Percentiles rank a stretch among this genome's conserved stretches.
These are phyloP conservation scores for Penicillium macrosclerotiorum DNA, from an alignment of 495 filamentous ascomycete genomes.

Conservation along the genomic window DNA sequence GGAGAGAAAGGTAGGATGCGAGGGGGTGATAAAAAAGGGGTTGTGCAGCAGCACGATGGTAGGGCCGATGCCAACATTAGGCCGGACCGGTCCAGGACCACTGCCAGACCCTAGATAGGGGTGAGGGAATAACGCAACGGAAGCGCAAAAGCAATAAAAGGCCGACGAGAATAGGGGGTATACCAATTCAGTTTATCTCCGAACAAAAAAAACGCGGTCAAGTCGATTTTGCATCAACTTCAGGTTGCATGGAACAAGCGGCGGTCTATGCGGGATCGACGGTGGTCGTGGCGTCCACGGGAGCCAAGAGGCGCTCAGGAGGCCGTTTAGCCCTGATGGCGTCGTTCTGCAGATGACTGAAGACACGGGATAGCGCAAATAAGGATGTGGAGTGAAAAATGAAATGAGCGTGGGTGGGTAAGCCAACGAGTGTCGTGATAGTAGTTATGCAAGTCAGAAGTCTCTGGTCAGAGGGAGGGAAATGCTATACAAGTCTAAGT, in stretches of 20 bases:
- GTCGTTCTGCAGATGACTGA: conserved; percentile 20
- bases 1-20: conserved; percentile 7
- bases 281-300: too few relatives aligned
- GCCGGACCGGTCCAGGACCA: background rate
- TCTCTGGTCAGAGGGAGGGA: conserved; percentile 2
- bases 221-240: background rate
- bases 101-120: too few relatives aligned
- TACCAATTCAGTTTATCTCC: conserved; percentile 7
- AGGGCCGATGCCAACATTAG: background rate
- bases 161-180: too few relatives aligned
- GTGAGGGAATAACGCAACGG: too few relatives aligned
- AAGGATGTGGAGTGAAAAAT: conserved; percentile 22
- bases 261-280: conserved; percentile 30
- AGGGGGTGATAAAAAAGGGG: conserved; percentile 11
- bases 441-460: too few relatives aligned
- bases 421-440: background rate
- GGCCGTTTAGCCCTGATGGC: conserved; percentile 6
- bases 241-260: conserved; percentile 27
- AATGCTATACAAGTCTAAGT: too few relatives aligned
- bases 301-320: conserved; percentile 1
- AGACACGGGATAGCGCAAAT: conserved; percentile 25
- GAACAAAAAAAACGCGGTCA: conserved; percentile 11
- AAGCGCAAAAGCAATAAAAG: too few relatives aligned
- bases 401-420: conserved; percentile 8
- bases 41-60: background rate